These are phyloP conservation scores for Pythium apleroticum DNA, from an alignment of 352 stramenopile species.

Conservation along the genomic window DNA sequence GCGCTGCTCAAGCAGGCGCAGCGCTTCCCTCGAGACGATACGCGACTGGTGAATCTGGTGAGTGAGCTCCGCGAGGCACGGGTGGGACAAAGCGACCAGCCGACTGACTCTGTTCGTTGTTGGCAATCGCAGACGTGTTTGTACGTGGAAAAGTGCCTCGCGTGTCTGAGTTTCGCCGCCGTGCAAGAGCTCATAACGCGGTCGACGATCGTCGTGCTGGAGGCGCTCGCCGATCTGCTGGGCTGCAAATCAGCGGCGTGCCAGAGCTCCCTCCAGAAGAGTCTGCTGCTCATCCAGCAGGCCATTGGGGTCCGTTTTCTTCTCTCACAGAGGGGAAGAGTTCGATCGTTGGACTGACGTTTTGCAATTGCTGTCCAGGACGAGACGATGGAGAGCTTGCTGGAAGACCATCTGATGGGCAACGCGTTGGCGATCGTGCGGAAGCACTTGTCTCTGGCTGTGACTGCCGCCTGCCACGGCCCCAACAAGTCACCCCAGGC, in stretches of 20 bases:
- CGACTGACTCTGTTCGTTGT: background rate
- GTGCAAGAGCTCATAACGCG: conserved; percentile 31
- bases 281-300: conserved; percentile 30
- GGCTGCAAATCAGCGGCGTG: conserved; percentile 45
- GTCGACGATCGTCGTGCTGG: conserved; percentile 26
- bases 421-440: conserved; percentile 19
- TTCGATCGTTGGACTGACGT: background rate
- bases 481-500: conserved; percentile 13
- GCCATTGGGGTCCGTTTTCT: conserved; percentile 38
- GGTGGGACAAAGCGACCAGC: no score
- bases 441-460: conserved; percentile 15
- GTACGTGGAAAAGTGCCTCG: conserved; percentile 63
- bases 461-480: background rate
- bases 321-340: background rate
- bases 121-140: conserved; percentile 38
- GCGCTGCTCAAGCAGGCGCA: conserved; percentile 30
- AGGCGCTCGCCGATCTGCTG: conserved; percentile 32
- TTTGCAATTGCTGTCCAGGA: conserved; percentile 16
- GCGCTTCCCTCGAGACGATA: conserved; percentile 32
- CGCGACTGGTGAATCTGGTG: conserved; percentile 57
- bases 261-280: conserved; percentile 50
- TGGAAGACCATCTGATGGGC: conserved; percentile 16
- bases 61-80: no score
- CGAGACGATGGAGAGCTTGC: conserved; percentile 12
- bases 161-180: conserved; percentile 34